phyloP scores from a whole-genome alignment of 106 monocot genomes.

The Alisma plantagoaquatica region DNA sequence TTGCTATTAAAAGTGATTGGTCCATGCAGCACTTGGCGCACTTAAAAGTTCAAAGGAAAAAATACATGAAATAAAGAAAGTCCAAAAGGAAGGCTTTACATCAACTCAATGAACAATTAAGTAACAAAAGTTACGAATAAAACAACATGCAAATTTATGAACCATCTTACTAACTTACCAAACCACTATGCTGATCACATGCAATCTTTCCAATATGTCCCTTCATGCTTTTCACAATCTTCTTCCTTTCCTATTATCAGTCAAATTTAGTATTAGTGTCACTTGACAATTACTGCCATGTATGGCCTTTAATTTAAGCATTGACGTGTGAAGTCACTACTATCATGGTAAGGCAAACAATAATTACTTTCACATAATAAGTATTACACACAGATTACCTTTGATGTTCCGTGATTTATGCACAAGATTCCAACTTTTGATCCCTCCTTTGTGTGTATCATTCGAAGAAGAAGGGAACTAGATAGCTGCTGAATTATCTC shows the following conservation, averaged over 20 bases:
- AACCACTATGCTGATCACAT: conserved; percentile 55
- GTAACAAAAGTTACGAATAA: too few species aligned
- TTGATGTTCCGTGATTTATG: conserved; percentile 75
- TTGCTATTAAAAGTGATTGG: too few species aligned
- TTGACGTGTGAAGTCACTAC: neutral
- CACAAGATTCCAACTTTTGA: conserved; percentile 73
- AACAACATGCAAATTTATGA: too few species aligned
- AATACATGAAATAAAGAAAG: neutral
- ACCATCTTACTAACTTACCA: conserved; percentile 82
- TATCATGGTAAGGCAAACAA: neutral
- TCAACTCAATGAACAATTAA: too few species aligned
- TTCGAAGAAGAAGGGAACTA: conserved; percentile 58
- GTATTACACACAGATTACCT: conserved; percentile 28
- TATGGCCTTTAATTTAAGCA: neutral
- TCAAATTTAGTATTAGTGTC: neutral
- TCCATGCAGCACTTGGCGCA: too few species aligned
- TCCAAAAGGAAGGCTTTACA: neutral
- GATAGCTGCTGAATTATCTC: conserved; percentile 39
- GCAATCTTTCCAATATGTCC: conserved; percentile 64
- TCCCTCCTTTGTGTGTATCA: conserved; percentile 74
- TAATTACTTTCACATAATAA: neutral
- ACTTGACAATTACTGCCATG: neutral
- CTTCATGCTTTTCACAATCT: conserved; percentile 87
- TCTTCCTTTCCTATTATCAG: conserved; percentile 64
- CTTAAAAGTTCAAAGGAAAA: too few species aligned